Percentiles rank a stretch among this genome's conserved stretches.
phyloP scores from a whole-genome alignment of 2,329 filamentous ascomycete species.

The Fusarium protoensiforme region DNA sequence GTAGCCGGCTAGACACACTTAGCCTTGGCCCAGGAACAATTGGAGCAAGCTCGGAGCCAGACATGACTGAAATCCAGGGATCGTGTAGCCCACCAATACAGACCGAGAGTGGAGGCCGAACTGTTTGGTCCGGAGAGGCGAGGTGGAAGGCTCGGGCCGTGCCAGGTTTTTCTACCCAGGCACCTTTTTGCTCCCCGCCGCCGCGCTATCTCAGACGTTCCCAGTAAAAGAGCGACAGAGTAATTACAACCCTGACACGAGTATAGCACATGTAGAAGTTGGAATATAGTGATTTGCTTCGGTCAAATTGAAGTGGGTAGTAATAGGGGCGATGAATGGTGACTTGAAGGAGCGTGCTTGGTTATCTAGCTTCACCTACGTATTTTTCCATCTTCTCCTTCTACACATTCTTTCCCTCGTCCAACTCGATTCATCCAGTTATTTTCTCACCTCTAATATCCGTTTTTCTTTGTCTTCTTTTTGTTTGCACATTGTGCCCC shows the following conservation, averaged over 20 bases:
- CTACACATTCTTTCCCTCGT: not conserved
- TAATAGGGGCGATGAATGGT: not conserved
- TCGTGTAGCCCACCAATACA: not conserved
- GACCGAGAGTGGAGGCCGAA: not conserved
- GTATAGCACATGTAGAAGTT: not conserved
- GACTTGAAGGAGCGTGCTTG: not conserved
- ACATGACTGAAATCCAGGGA: not conserved
- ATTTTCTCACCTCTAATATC: not conserved
- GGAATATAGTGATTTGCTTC: not conserved
- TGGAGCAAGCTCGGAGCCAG: not conserved
- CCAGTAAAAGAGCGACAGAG: not conserved
- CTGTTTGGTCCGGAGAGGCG: not conserved
- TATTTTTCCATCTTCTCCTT: not conserved
- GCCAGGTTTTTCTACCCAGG: not conserved
- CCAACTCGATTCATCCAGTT: not conserved
- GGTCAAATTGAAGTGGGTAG: not conserved
- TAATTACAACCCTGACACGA: not conserved
- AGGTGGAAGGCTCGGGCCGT: not conserved
- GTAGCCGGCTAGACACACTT: not conserved
- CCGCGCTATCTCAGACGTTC: not conserved
- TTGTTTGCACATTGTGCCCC: not conserved
- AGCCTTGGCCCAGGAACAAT: not conserved
- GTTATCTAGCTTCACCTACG: not conserved
- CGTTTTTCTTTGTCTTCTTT: not conserved
- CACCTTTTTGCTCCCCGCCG: not conserved